Evolutionary conservation across 2,329 filamentous ascomycete species (phyloP), one percentile per base, ranked within the genome.

Genomic region (Arthroderma uncinatum): DNA sequence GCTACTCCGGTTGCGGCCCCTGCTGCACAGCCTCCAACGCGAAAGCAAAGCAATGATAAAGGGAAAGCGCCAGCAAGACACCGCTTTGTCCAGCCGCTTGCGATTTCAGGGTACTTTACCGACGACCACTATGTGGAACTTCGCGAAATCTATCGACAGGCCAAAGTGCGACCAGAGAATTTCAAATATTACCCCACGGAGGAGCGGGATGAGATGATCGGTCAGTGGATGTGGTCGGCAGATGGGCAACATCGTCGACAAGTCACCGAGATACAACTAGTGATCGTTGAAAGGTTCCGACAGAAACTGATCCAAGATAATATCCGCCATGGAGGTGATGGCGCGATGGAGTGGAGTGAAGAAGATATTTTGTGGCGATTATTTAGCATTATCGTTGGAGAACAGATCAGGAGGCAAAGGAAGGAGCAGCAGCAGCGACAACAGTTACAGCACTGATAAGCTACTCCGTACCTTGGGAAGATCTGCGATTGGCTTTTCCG

Each of bases 361-460:
- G 70, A 73, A 52, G 72, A 77, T 44, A 62, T 77, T 57, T 69
- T 73, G 58, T 68, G 67, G 62, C 66, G 73, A 60, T 63, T 77
- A 58, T 73, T 75, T 58, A 74, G 74, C 58, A 69, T 77, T 57
- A 74, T 76, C 28, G 72, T 76, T 64, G 74, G 74, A 34, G 74
- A 76, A 61, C 71, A 73, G 58, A 70, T 76, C 53, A 66, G 74
- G 63, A 67, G 67, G 55, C 73, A 75, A 58, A 63, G 64, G 57
- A 73, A 70, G 59, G 52, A 57, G 39, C 53, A 54, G 23, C 39
- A 54, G n/a, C 16, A 9, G 16, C 53, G 21, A 21, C 33, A 39
- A 21, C 21, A n/a, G 14, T 36, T 55, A 16, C 34, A 55, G n/a
- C 30, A 21, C n/a, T 53, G 34, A 53, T 53, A 14, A 21, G 19